Base-by-base conservation (phyloP, 139 green algal genomes). In the Chlorella sp. region DNA sequence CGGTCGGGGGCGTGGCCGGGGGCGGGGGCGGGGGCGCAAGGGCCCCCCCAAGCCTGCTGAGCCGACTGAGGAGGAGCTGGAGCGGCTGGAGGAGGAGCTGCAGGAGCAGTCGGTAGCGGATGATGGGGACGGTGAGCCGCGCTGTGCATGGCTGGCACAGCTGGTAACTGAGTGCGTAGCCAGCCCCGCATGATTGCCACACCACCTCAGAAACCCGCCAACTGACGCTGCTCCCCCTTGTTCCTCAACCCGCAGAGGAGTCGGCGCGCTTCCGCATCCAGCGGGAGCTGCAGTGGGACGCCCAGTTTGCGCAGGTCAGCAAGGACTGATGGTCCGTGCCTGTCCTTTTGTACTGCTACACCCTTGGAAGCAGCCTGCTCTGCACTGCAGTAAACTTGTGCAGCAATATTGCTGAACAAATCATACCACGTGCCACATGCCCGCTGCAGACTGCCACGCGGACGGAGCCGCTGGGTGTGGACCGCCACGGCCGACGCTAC, bases 401-500 rank as follows among this genome's bases (percentile, higher is more conserved):
- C n/a, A n/a, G 51, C 51, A 60, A 9, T 21, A 60, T 51, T 6
- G 44, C 44, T 51, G 44, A 9, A 51, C 44, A 51, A 51, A 51
- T 51, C 7, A n/a, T n/a, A 11, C 44, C 44, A 11, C 44, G 26
- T 32, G 56, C 60, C 23, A 74, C 36, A n/a, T n/a, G n/a, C 36
- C 79, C n/a, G 11, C 56, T n/a, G 72, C 30, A 86, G 67, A 86
- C 64, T 7, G 23, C 81, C 4, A 84, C 93, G 18, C 86, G 92
- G 21, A 91, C 85, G 28, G 85, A 92, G 39, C 85, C 90, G 1
- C 81, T 96, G 51, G 94, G 94, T 39, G 44, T 60, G 23, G 94
- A 96, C 91, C 87, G 94, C 34, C 71, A 93, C 87, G 78, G 86
- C 81, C 88, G 92, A 34, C 80, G 85, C 75, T 96, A 96, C 85